Evolutionary conservation across 2,329 filamentous ascomycete genomes (phyloP).

Genomic region (Clarireedia hainanense): DNA sequence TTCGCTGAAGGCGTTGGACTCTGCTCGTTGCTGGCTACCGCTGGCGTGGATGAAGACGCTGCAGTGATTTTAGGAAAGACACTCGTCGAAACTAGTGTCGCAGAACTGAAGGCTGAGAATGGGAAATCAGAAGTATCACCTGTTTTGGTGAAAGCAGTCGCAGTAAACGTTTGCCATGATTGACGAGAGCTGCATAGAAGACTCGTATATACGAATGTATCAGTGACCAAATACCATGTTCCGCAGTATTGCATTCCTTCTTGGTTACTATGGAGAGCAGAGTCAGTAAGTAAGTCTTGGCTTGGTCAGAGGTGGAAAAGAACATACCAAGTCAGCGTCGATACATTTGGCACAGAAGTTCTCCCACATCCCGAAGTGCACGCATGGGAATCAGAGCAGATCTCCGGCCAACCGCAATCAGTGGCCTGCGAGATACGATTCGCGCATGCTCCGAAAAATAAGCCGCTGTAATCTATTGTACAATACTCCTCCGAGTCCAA

Average conservation of each 20-base stretch:
- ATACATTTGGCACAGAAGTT: background rate
- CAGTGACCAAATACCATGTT: background rate
- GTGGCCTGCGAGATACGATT: background rate
- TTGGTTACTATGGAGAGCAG: background rate
- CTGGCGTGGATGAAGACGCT: no score
- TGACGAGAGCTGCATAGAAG: background rate
- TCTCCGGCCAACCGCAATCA: background rate
- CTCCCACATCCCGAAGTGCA: slow-evolving; percentile 1
- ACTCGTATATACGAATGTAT: background rate
- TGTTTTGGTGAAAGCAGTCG: background rate
- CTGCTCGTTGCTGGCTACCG: no score
- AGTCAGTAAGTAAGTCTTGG: no score
- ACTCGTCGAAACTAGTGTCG: no score
- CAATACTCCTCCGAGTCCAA: background rate
- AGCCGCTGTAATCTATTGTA: background rate
- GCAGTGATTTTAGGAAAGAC: no score
- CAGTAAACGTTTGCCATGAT: background rate
- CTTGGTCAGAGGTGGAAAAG: no score
- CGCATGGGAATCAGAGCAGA: background rate
- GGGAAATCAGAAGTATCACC: background rate
- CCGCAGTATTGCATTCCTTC: background rate
- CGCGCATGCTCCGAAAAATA: background rate
- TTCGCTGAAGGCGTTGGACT: no score
- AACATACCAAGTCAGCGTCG: background rate
- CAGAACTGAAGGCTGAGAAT: background rate